phyloP scores from a whole-genome alignment of 2,329 filamentous ascomycete genomes.

The Ophiognomonia clavigignenti-juglandacearum region DNA sequence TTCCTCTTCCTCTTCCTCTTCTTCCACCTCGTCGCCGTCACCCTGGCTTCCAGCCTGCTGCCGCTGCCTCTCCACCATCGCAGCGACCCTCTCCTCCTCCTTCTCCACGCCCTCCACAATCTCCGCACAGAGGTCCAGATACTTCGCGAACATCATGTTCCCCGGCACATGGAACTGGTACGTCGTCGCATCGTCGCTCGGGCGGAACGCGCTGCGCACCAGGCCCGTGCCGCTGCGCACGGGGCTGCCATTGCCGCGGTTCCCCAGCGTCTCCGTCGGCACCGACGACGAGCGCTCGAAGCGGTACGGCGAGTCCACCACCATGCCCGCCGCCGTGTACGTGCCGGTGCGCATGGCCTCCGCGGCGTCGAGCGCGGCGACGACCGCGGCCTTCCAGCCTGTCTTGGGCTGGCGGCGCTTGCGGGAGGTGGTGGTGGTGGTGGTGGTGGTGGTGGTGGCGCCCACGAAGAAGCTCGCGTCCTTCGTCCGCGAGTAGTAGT shows the following conservation, averaged over 20 bases:
- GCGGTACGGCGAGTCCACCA: conserved; percentile 57
- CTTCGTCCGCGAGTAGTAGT: conserved; percentile 64
- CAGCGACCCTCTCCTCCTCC: conserved; percentile 25
- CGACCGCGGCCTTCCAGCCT: conserved; percentile 60
- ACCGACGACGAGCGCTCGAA: conserved; percentile 63
- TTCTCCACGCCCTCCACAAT: conserved; percentile 26
- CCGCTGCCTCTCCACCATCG: neutral
- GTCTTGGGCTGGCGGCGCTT: neutral
- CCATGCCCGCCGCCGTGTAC: conserved; percentile 51
- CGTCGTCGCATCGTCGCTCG: conserved; percentile 74
- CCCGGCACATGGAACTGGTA: conserved; percentile 74
- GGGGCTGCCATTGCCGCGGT: conserved; percentile 67
- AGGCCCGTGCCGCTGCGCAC: conserved; percentile 64
- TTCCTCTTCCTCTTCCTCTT: neutral
- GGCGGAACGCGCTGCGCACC: conserved; percentile 71
- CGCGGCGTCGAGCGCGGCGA: conserved; percentile 60
- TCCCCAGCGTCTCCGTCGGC: conserved; percentile 67
- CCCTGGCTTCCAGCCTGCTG: neutral
- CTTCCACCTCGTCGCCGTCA: neutral
- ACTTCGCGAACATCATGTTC: conserved; percentile 65
- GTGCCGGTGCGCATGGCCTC: conserved; percentile 60
- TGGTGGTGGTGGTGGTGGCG: conserved; percentile 19
- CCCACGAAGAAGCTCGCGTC: conserved; percentile 65
- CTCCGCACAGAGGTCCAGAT: conserved; percentile 39
- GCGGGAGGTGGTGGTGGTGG: neutral